phyloP scores from a whole-genome alignment of 2,329 filamentous ascomycete genomes.

The Xylariaceae sp. region DNA sequence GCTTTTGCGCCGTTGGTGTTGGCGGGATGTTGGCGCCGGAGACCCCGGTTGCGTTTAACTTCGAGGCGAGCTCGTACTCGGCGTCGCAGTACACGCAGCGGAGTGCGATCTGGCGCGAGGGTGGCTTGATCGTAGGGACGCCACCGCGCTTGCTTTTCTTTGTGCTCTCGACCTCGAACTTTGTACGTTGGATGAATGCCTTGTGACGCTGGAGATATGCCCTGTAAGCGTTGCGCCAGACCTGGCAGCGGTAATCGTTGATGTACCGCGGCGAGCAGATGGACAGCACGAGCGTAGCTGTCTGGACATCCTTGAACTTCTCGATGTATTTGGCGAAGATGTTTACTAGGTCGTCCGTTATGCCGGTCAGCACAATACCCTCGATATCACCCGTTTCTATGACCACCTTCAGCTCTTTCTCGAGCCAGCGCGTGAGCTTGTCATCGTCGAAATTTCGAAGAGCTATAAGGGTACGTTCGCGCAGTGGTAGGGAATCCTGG shows the following conservation, averaged over 20 bases:
- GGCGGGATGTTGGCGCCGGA: slow-evolving; percentile 6
- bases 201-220: slow-evolving; percentile 69
- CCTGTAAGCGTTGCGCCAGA: slow-evolving; percentile 69
- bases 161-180: slow-evolving; percentile 74
- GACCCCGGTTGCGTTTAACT: slow-evolving; percentile 23
- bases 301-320: slow-evolving; percentile 74
- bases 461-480: slow-evolving; percentile 70
- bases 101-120: slow-evolving; percentile 66
- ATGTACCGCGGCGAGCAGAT: slow-evolving; percentile 73
- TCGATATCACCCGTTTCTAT: slow-evolving; percentile 67
- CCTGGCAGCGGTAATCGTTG: slow-evolving; percentile 68
- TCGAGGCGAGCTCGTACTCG: slow-evolving; percentile 47
- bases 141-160: slow-evolving; percentile 64
- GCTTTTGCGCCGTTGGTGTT: slow-evolving; percentile 2
- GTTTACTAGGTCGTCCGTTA: slow-evolving; percentile 68
- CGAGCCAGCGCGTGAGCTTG: slow-evolving; percentile 63
- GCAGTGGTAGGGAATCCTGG: slow-evolving; percentile 67
- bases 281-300: slow-evolving; percentile 68
- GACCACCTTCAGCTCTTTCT: slow-evolving; percentile 58
- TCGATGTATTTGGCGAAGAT: slow-evolving; percentile 72
- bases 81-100: slow-evolving; percentile 74
- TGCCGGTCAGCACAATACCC: slow-evolving; percentile 72
- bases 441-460: slow-evolving; percentile 62
- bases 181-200: slow-evolving; percentile 68
- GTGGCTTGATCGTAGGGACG: slow-evolving; percentile 57